Conservation (phyloP, 2,329 filamentous ascomycete species). For the Aspergillus tanneri region DNA sequence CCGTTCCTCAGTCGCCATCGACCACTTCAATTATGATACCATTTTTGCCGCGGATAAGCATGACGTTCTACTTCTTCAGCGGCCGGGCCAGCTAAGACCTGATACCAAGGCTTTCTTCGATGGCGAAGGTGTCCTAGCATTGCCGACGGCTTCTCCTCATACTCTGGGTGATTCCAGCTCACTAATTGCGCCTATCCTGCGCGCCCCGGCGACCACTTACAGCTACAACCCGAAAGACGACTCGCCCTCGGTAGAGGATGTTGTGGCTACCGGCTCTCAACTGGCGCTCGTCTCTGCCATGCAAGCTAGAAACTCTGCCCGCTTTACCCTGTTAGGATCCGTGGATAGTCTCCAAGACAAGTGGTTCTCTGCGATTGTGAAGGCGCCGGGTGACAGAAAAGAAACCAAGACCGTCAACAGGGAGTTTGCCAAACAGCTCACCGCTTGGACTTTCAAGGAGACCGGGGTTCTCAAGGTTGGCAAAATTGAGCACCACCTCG, state of each 20-base stretch:
- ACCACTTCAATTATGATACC: slow-evolving; percentile 93
- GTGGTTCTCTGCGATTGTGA: slow-evolving; percentile 82
- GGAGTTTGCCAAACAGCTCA: slow-evolving; percentile 79
- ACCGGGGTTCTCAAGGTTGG: slow-evolving; percentile 84
- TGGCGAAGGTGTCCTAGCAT: slow-evolving; percentile 68
- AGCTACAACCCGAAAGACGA: slow-evolving; percentile 93
- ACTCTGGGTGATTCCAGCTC: slow-evolving; percentile 72
- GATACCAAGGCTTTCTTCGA: slow-evolving; percentile 77
- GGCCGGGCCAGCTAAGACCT: slow-evolving; percentile 62
- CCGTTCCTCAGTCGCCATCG: slow-evolving; percentile 80
- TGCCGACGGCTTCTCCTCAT: slow-evolving; percentile 79
- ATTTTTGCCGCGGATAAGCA: slow-evolving; percentile 75
- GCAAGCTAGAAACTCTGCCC: slow-evolving; percentile 91
- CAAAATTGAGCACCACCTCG: slow-evolving; percentile 72
- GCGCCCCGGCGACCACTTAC: slow-evolving; percentile 82
- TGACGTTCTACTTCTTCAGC: slow-evolving; percentile 78
- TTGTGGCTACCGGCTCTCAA: slow-evolving; percentile 81
- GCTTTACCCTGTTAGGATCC: slow-evolving; percentile 80
- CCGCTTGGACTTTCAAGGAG: slow-evolving; percentile 97
- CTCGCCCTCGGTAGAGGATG: slow-evolving; percentile 68
- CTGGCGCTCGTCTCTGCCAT: slow-evolving; percentile 79
- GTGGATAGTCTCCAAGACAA: slow-evolving; percentile 82
- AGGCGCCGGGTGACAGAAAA: slow-evolving; percentile 54
- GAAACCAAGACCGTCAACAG: slow-evolving; percentile 70
- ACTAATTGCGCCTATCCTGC: slow-evolving; percentile 76